These are phyloP conservation scores for Kluyveromyces sp. DNA, from an alignment of 1,139 yeast species.

Conservation along the genomic window DNA sequence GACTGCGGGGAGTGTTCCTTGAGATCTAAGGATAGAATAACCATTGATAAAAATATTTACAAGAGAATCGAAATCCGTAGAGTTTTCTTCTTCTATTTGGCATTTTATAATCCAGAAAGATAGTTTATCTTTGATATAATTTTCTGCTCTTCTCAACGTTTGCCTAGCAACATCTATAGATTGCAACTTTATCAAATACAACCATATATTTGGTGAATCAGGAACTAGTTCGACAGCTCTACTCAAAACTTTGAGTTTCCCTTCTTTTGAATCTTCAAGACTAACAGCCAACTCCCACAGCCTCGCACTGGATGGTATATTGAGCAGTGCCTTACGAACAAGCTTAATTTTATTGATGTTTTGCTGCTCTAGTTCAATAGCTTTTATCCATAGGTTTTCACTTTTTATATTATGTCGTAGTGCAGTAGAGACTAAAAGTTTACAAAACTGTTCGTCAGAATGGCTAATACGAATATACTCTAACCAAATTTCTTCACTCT, in stretches of 20 bases:
- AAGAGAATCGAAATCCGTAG: conserved; percentile 37
- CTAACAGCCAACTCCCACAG: conserved; percentile 50
- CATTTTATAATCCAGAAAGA: conserved; percentile 43
- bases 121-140: background rate
- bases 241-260: conserved; percentile 46
- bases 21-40: conserved; percentile 37
- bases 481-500: conserved; percentile 71
- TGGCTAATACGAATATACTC: conserved; percentile 65
- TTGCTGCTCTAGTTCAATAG: conserved; percentile 58
- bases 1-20: conserved; percentile 41
- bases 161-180: conserved; percentile 41
- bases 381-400: conserved; percentile 63
- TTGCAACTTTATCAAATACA: conserved; percentile 38
- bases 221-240: conserved; percentile 73
- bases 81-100: conserved; percentile 55
- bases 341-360: conserved; percentile 44
- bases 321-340: conserved; percentile 53
- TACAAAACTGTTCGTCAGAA: conserved; percentile 40
- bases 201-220: conserved; percentile 58
- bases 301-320: conserved; percentile 38
- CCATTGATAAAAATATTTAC: conserved; percentile 46
- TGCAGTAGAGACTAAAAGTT: conserved; percentile 58
- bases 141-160: conserved; percentile 46
- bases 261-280: conserved; percentile 40
- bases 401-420: conserved; percentile 50